Evolutionary conservation across 768 basidiomycete genomes (phyloP), one percentile per base, ranked within the genome.

Genomic region (Mycena belliarum): DNA sequence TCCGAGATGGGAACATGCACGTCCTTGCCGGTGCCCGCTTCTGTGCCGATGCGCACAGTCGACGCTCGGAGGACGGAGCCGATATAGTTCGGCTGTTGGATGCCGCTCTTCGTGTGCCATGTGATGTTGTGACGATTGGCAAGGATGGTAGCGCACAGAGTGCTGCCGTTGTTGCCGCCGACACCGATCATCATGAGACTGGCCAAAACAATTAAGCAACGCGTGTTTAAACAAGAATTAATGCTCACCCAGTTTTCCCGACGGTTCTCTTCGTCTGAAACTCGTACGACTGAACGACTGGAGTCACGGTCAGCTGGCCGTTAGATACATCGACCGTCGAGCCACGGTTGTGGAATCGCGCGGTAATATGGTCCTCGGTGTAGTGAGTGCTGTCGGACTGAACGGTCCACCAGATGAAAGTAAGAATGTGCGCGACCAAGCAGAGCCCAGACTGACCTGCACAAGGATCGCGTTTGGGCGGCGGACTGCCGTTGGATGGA

Each of bases 1-100:
- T 96, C 94, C 6, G 87, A 91, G 67, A 98, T 76, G 21, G 96
- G 95, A 59, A 96, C 87, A 67, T 95, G 82, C 63, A 98, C 84
- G 68, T 98, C 96, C 76, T 93, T 91, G 65, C 89, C 90, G 4
- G 87, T 86, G 28, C 71, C 70, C 35, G 85, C 82, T 63, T 98
- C 94, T 51, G 82, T 81, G 41, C 96, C 96, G 58, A 99, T 82
- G 68, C 91, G 87, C 60, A 98, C 83, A 49, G 96, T 99, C 43
- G 95, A 96, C 3, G 95, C 95, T 61, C 95, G 92, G 54, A 98
- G 87, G 67, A 99, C 80, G n/a, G 95, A 98, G 50, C 95, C 96
- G 64, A 97, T 93, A 78, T 98, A 98, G 78, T 99, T 98, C 69
- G 95, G 96, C 71, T 87, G 89, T 75, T 96, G 92, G 59, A 90